A percentile compares a stretch with the other conserved stretches of the same genome.
Conservation (phyloP, 306 rosid genomes). For the Cicer arietinum region DNA sequence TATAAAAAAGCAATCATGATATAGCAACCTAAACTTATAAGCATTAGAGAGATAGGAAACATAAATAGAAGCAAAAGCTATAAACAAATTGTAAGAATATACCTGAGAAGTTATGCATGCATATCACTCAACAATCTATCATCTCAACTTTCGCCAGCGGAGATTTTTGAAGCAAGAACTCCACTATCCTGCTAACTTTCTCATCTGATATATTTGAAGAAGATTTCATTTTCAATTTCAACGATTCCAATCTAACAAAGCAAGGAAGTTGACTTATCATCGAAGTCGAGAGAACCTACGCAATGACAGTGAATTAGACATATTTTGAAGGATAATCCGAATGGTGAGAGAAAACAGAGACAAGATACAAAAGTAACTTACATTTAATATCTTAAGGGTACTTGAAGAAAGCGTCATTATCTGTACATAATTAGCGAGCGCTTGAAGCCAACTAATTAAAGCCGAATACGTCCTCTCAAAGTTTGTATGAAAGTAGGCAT, state of each 20-base stretch:
- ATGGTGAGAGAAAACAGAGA: background rate
- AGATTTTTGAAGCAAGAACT: slow-evolving; percentile 40
- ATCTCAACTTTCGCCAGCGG: slow-evolving; percentile 26
- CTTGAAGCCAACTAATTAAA: slow-evolving; percentile 32
- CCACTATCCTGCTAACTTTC: slow-evolving; percentile 9
- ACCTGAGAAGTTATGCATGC: background rate
- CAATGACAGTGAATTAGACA: slow-evolving; percentile 20
- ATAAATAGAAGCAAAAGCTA: slow-evolving; percentile 15
- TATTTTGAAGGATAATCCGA: slow-evolving; percentile 2
- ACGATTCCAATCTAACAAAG: slow-evolving; percentile 37
- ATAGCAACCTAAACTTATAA: slow-evolving; percentile 1
- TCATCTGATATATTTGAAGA: slow-evolving; percentile 16
- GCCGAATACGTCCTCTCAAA: background rate
- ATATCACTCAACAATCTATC: slow-evolving; percentile 25
- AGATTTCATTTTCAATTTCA: slow-evolving; percentile 33
- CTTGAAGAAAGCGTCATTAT: slow-evolving; percentile 36
- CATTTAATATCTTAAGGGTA: slow-evolving; percentile 42
- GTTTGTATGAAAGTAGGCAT: slow-evolving; percentile 21
- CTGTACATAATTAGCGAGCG: slow-evolving; percentile 34
- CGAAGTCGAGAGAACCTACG: slow-evolving; percentile 24
- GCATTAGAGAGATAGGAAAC: background rate
- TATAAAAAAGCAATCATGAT: background rate
- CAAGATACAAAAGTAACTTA: slow-evolving; percentile 27
- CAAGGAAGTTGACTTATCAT: slow-evolving; percentile 29
- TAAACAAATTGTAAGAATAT: background rate